A percentile compares a stretch with the other conserved stretches of the same genome.
phyloP scores from a whole-genome alignment of 1,139 yeast genomes.

The Pichia sp. region DNA sequence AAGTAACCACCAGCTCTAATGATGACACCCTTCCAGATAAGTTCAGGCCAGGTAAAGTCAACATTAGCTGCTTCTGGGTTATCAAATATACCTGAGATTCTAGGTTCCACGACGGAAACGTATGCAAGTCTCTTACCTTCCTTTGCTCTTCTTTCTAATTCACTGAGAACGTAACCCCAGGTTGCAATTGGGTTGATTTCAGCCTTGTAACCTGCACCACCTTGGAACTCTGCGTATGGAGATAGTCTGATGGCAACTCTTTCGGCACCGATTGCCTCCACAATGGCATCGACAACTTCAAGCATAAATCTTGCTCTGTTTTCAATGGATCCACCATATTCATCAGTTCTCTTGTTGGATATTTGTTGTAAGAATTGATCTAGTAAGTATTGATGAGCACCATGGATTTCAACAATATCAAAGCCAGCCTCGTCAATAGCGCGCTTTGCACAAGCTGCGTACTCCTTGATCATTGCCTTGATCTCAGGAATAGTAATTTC shows the following conservation, averaged over 20 bases:
- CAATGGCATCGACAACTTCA: constrained; percentile 34
- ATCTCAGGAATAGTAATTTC: constrained; percentile 33
- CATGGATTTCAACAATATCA: constrained; percentile 47
- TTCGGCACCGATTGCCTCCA: constrained; percentile 25
- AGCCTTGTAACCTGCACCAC: constrained; percentile 30
- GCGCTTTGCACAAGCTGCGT: constrained; percentile 39
- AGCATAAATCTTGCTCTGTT: constrained; percentile 33
- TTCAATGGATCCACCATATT: constrained; percentile 46
- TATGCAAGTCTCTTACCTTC: constrained; percentile 35
- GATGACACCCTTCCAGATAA: constrained; percentile 12
- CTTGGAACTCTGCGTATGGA: constrained; percentile 46
- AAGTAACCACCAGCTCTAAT: constrained; percentile 13
- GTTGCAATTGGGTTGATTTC: constrained; percentile 33
- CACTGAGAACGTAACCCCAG: constrained; percentile 33
- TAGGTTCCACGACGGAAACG: constrained; percentile 37
- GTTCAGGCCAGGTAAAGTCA: constrained; percentile 11
- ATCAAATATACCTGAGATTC: constrained; percentile 19
- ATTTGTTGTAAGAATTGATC: constrained; percentile 34
- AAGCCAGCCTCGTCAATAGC: constrained; percentile 40
- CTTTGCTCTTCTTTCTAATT: constrained; percentile 36
- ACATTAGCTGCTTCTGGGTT: constrained; percentile 6
- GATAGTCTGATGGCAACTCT: constrained; percentile 53
- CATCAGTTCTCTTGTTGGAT: constrained; percentile 40
- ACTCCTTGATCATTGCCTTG: constrained; percentile 30
- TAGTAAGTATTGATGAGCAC: constrained; percentile 44